These are phyloP conservation scores for Lactifluus hygrophoroides DNA, from an alignment of 768 basidiomycete genomes.

Conservation along the genomic window DNA sequence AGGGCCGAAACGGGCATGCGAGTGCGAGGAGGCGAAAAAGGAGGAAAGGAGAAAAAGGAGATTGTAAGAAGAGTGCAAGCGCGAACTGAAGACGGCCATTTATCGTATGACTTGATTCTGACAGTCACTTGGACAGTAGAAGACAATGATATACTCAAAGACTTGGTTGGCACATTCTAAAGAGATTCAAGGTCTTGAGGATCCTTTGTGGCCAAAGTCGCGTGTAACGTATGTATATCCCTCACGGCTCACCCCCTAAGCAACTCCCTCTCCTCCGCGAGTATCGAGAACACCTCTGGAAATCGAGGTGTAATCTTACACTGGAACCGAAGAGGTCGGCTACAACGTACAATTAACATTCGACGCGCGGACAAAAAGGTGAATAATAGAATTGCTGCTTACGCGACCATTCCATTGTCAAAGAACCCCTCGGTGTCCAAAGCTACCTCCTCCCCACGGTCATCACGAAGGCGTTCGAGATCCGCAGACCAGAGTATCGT, in stretches of 20 bases:
- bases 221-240: too few species aligned
- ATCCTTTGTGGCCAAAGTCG: too few species aligned
- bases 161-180: too few species aligned
- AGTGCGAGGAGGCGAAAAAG: too few species aligned
- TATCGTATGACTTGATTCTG: too few species aligned
- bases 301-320: not conserved
- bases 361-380: not conserved
- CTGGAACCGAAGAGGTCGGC: not conserved
- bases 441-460: not conserved
- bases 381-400: not conserved
- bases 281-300: not conserved
- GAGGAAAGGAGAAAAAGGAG: not conserved
- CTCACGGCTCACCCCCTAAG: not conserved
- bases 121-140: too few species aligned
- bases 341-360: not conserved
- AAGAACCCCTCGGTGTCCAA: not conserved
- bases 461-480: conserved; percentile 8
- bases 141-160: too few species aligned
- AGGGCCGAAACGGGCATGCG: too few species aligned
- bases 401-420: conserved; percentile 10
- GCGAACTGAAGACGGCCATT: too few species aligned
- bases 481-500: conserved; percentile 18
- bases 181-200: too few species aligned
- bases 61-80: too few species aligned
- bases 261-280: not conserved